Evolutionary conservation across 148 eudicot genomes (phyloP).

Genomic region (Pouteria glomerata): DNA sequence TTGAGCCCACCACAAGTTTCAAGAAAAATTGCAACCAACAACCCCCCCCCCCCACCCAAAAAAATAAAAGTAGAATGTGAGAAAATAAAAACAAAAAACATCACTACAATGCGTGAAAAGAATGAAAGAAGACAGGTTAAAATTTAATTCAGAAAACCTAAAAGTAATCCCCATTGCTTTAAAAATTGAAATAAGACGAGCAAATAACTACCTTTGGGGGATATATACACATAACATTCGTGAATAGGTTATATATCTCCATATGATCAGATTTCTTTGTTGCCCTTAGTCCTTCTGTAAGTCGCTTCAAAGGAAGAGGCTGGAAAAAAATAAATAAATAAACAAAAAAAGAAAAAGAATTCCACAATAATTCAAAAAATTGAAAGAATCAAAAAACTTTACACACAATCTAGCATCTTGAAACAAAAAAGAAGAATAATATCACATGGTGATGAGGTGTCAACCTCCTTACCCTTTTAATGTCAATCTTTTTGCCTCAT

Average conservation of each 20-base stretch:
- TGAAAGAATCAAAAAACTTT: neutral
- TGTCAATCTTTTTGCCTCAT: too few relatives aligned
- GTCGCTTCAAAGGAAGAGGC: slow-evolving; percentile 87
- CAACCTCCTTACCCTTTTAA: too few relatives aligned
- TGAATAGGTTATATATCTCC: slow-evolving; percentile 75
- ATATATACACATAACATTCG: slow-evolving; percentile 57
- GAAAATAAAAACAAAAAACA: too few relatives aligned
- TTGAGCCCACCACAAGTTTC: neutral
- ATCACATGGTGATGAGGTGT: too few relatives aligned
- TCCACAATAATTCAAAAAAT: too few relatives aligned
- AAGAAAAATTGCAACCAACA: neutral
- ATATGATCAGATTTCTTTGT: slow-evolving; percentile 59
- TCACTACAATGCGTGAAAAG: neutral
- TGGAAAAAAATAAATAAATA: slow-evolving; percentile 26
- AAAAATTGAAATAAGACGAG: neutral
- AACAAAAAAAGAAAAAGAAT: neutral
- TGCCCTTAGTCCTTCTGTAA: slow-evolving; percentile 81
- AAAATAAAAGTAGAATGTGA: neutral
- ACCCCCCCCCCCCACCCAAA: neutral
- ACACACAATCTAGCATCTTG: neutral
- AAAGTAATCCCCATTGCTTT: neutral
- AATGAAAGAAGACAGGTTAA: neutral
- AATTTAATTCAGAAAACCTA: neutral
- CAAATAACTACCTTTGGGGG: slow-evolving; percentile 73
- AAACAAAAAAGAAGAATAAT: slow-evolving; percentile 2